Evolutionary conservation across 2,329 filamentous ascomycete genomes (phyloP).

Genomic region (Pseudocercospora fuligena): DNA sequence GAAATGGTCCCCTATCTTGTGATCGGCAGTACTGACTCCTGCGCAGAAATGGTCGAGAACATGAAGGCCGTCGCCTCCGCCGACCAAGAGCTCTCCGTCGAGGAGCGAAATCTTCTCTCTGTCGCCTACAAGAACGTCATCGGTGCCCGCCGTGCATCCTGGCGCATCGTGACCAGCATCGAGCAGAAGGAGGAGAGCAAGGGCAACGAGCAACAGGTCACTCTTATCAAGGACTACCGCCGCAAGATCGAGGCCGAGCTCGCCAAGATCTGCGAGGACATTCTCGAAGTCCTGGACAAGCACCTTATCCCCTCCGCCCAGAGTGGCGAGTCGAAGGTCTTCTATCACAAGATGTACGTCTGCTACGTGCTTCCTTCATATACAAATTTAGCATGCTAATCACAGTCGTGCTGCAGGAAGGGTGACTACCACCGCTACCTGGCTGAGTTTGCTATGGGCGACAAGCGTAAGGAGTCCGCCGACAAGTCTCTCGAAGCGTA

Average conservation of each 20-base stretch:
- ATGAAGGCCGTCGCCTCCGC: slow-evolving; percentile 98
- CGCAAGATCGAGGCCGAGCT: slow-evolving; percentile 98
- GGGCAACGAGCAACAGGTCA: slow-evolving; percentile 90
- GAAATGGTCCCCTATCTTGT: slow-evolving; percentile 7
- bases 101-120: slow-evolving; percentile 96
- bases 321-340: slow-evolving; percentile 97
- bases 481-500: slow-evolving; percentile 95
- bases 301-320: slow-evolving; percentile 93
- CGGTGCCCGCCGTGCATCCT: slow-evolving; percentile 92
- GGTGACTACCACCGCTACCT: slow-evolving; percentile 99
- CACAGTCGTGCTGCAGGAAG: slow-evolving; percentile 69
- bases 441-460: slow-evolving; percentile 91
- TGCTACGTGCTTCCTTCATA: background rate
- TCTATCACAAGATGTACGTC: slow-evolving; percentile 98
- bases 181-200: slow-evolving; percentile 99
- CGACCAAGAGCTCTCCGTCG: slow-evolving; percentile 69
- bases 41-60: slow-evolving; percentile 97
- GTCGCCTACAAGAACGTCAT: slow-evolving; percentile 99
- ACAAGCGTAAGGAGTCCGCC: slow-evolving; percentile 93
- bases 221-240: slow-evolving; percentile 96
- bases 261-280: slow-evolving; percentile 96
- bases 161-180: slow-evolving; percentile 97
- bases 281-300: slow-evolving; percentile 91
- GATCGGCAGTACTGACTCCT: slow-evolving; percentile 44
- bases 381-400: slow-evolving; percentile 16